Base-by-base conservation (phyloP, 495 filamentous ascomycete genomes). In the Talaromyces stipitatus region DNA sequence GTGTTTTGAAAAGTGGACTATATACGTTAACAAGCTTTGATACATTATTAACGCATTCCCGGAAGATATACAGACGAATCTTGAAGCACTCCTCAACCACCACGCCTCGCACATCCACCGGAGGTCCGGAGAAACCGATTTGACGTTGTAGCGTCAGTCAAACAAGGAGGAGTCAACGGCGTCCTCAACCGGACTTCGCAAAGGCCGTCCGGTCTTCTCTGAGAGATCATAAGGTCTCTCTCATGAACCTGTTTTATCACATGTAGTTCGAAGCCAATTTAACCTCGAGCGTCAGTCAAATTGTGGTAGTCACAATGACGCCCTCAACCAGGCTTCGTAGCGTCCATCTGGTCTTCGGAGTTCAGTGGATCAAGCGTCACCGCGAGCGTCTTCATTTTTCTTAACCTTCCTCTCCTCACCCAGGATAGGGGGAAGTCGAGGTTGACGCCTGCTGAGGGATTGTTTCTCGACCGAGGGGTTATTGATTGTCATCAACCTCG, bases 191-290 rank as follows among this genome's bases (percentile, higher is more conserved):
- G 32, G 50, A 26, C 45, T 52, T 52, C 50, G 32, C 50, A 52
- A 20, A 29, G 50, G 50, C 50, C 26, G 50, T 16, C 50, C 32
- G 12, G 50, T 16, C 50, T 52, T 52, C 50, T 29, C 29, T 52
- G 50, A 52, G 50, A 52, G 50, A 52, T 52, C 50, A 16, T 27
- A 52, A 16, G n/a, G 50, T n/a, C 50, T 32, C 50, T 52, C 50
- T 52, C 50, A 33, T 30, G 50, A 52, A 33, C 50, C 26, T 52
- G 14, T 22, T 5, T 20, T 4, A 30, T 26, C 50, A 52, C 50
- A 29, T 30, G 28, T 18, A 18, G 26, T 29, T 30, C 26, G 50
- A 52, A 52, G 28, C 50, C 50, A 23, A 52, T 50, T 33, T 22
- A 29, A 52, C 24, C 26, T 52, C 50, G 32, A 52, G 50, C 27